Percentiles rank a stretch among this genome's conserved stretches.
Evolutionary conservation across 495 filamentous ascomycete species (phyloP).

Genomic region (Tuber magnatum): DNA sequence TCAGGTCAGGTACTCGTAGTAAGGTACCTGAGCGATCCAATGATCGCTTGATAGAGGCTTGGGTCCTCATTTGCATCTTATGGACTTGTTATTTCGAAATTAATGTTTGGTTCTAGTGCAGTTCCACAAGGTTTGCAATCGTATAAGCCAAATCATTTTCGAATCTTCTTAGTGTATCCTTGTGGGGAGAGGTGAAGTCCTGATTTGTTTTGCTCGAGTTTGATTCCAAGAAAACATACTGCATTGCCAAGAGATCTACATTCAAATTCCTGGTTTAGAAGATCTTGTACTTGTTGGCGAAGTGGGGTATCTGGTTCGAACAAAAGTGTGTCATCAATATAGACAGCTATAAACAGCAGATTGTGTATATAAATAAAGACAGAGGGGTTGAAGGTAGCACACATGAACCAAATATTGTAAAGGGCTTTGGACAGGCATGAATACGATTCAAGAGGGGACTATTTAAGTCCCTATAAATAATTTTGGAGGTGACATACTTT

Average conservation of each 20-base stretch:
- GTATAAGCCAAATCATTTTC: background rate
- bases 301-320: background rate
- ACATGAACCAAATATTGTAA: background rate
- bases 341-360: background rate
- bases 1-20: conserved; percentile 24
- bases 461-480: conserved; percentile 30
- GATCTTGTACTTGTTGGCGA: too few species aligned
- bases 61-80: background rate
- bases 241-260: background rate
- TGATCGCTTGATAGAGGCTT: conserved; percentile 4
- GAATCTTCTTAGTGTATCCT: conserved; percentile 5
- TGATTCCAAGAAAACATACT: background rate
- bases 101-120: background rate
- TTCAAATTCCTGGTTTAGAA: background rate
- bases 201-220: background rate
- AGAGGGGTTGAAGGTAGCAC: conserved; percentile 15
- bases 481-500: background rate
- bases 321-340: conserved; percentile 11
- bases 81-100: background rate
- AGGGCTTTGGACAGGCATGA: conserved; percentile 15
- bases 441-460: conserved; percentile 27
- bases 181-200: background rate
- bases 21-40: too few species aligned
- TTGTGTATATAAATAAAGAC: background rate
- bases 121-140: conserved; percentile 2